Evolutionary conservation across 73 alveolate species (phyloP), one percentile per base, ranked within the genome.

Genomic region (Paramecium bursaria): DNA sequence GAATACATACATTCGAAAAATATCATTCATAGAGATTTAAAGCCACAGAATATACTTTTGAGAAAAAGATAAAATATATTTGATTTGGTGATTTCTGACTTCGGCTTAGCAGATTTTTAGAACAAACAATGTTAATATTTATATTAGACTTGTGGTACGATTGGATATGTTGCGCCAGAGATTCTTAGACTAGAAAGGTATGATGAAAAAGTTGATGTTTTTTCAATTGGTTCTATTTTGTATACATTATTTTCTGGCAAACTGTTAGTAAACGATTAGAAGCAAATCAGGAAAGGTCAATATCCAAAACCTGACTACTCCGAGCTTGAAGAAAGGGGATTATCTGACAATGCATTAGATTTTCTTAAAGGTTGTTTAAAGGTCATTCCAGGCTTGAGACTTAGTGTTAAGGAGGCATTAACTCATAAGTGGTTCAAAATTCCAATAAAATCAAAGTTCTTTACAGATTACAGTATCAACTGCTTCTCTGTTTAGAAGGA

Each of bases 1-100:
- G n/a, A n/a, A n/a, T n/a, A n/a, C n/a, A n/a, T n/a, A n/a, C 91
- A 73, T 74, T 15, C 31, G 14, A 17, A 44, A 4, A 51, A 48
- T 0, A 46, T 85, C 4, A 48, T 85, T 10, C 91, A 85, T 25
- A 75, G 91, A 1, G 91, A 85, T 44, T 29, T 85, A 9, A 85
- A 85, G 44, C 91, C 67, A 29, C 51, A 85, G 48, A 85, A 85
- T 48, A 46, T 85, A 1, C 17, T 48, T 14, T 25, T 85, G 25
- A 46, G 50, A 7, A 47, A 27, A 19, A 48, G 21, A 44, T 46
- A 52, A 9, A 13, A 31, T 46, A 23, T 25, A 1, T 74, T 42
- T 11, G 82, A 85, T 75, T 33, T 85, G 46, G 23, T 46, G 23
- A 46, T 85, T 3, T 39, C 17, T 0, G 91, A 85, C 75, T 85